phyloP scores from a whole-genome alignment of 2,329 filamentous ascomycete genomes.

The Penicillium decumbens region DNA sequence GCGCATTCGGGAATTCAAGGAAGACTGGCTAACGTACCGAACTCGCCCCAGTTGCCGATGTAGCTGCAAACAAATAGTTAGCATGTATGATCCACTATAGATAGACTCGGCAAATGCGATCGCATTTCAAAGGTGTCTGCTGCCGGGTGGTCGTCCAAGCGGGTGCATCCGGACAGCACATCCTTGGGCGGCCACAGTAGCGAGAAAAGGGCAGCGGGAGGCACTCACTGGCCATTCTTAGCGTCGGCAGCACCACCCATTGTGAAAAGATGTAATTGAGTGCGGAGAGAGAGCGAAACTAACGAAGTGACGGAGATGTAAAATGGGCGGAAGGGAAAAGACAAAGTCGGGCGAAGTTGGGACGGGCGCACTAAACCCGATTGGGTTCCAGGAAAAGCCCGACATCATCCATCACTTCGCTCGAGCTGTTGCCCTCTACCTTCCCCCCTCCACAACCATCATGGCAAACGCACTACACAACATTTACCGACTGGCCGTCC shows the following conservation, averaged over 20 bases:
- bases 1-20: slow-evolving; percentile 14
- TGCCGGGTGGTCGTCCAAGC: slow-evolving; percentile 8
- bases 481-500: slow-evolving; percentile 56
- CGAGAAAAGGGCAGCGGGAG: neutral
- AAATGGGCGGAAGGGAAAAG: slow-evolving; percentile 24
- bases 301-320: slow-evolving; percentile 13
- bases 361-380: slow-evolving; percentile 34
- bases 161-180: slow-evolving; percentile 20
- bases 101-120: neutral
- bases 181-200: neutral
- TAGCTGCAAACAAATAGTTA: slow-evolving; percentile 51
- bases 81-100: slow-evolving; percentile 2
- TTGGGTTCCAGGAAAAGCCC: slow-evolving; percentile 35
- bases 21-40: slow-evolving; percentile 58
- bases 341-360: slow-evolving; percentile 33
- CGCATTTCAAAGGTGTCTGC: neutral
- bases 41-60: slow-evolving; percentile 67
- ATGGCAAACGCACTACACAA: slow-evolving; percentile 45
- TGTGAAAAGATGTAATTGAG: slow-evolving; percentile 24
- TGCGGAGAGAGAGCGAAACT: slow-evolving; percentile 12
- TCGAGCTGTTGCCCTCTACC: slow-evolving; percentile 11
- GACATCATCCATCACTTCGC: slow-evolving; percentile 29
- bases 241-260: slow-evolving; percentile 40
- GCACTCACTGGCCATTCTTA: slow-evolving; percentile 45
- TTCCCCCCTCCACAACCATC: slow-evolving; percentile 20